phyloP scores from a whole-genome alignment of 345 rosid species.

The Trapa bicornis region DNA sequence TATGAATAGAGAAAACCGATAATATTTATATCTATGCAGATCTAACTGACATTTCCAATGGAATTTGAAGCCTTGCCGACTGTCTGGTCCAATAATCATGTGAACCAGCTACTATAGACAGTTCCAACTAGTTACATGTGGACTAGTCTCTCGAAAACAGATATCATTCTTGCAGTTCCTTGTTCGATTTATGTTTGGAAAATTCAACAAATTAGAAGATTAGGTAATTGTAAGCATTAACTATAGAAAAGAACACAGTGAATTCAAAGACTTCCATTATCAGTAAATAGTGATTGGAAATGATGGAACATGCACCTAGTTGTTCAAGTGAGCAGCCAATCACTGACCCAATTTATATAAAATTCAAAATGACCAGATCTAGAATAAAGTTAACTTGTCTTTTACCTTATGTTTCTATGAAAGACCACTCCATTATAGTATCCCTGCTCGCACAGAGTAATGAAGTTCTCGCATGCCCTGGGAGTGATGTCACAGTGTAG shows the following conservation, averaged over 20 bases:
- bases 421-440: conserved; percentile 73
- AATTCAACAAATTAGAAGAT: not conserved
- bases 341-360: not conserved
- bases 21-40: not conserved
- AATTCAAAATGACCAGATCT: not conserved
- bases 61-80: not conserved
- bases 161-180: not conserved
- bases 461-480: conserved; percentile 81
- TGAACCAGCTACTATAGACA: not conserved
- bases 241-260: not conserved
- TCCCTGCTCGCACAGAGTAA: conserved; percentile 74
- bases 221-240: not conserved
- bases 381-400: not conserved
- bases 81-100: not conserved
- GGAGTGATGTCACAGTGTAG: conserved; percentile 90
- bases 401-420: conserved; percentile 69
- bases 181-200: not conserved
- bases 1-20: not conserved
- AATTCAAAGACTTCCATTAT: not conserved
- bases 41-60: not conserved
- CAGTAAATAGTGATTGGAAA: not conserved
- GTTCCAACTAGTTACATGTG: not conserved
- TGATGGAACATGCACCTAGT: not conserved
- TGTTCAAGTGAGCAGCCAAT: not conserved
- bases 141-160: not conserved